phyloP scores from a whole-genome alignment of 331 rosid genomes.

The Stylosanthes scabra region DNA sequence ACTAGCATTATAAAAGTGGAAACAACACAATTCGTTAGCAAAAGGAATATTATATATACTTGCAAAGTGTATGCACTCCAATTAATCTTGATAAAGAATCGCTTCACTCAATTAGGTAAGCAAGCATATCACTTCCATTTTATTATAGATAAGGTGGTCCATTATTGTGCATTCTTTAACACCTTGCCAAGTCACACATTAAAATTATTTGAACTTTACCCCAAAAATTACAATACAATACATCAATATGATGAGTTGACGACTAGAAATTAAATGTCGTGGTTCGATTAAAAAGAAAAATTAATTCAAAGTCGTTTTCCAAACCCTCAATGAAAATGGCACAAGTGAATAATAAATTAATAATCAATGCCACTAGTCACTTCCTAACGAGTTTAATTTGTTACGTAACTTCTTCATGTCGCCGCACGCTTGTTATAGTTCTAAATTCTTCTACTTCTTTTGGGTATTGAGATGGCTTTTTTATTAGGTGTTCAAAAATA shows the following conservation, averaged over 20 bases:
- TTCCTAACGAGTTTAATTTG: conserved; percentile 9
- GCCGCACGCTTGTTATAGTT: conserved; percentile 37
- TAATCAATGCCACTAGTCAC: background rate
- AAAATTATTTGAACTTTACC: conserved; percentile 23
- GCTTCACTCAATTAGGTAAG: background rate
- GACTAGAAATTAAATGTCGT: too few relatives aligned
- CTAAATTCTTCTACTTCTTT: background rate
- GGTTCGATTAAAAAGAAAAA: too few relatives aligned
- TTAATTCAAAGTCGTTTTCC: background rate
- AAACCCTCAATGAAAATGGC: background rate
- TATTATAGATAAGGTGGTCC: conserved; percentile 25
- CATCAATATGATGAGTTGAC: too few relatives aligned
- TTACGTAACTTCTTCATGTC: conserved; percentile 48
- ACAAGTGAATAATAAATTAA: background rate
- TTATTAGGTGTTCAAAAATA: too few relatives aligned
- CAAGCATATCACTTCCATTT: background rate
- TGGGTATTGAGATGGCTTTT: too few relatives aligned
- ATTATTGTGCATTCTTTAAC: conserved; percentile 16
- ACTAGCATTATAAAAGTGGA: too few relatives aligned
- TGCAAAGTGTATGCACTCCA: background rate
- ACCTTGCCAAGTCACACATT: background rate
- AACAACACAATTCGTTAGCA: too few relatives aligned
- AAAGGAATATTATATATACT: background rate
- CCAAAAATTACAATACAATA: conserved; percentile 7
- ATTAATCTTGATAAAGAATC: background rate